phyloP scores from a whole-genome alignment of 202 grass and related monocot genomes.

The Digitaria exilis region DNA sequence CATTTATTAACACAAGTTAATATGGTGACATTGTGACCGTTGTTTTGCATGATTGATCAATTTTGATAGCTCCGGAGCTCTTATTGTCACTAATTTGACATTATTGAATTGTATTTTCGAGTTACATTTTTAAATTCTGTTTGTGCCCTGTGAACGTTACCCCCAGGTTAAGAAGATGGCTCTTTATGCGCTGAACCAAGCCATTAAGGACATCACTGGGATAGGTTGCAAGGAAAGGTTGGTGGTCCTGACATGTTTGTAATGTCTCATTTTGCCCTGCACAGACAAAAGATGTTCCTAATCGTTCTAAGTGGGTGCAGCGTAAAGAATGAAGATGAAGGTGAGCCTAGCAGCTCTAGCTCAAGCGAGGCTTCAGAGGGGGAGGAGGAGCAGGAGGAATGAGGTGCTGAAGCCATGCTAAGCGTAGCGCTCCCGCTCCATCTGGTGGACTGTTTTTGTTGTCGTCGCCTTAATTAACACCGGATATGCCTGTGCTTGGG shows the following conservation, averaged over 20 bases:
- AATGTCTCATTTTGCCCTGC: neutral
- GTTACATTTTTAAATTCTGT: neutral
- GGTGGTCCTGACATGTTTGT: neutral
- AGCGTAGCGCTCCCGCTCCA: too few species aligned
- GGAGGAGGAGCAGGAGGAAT: neutral
- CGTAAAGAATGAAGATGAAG: neutral
- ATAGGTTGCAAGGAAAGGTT: neutral
- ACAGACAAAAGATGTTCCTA: neutral
- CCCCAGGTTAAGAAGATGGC: constrained; percentile 81
- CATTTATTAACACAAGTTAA: neutral
- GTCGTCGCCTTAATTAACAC: too few species aligned
- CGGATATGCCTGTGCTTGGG: too few species aligned
- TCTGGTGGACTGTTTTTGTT: too few species aligned
- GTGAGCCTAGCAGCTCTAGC: neutral
- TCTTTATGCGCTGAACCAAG: constrained; percentile 55
- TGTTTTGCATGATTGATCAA: neutral
- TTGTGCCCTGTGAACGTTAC: neutral
- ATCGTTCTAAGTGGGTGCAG: neutral
- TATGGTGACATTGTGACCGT: neutral
- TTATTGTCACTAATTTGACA: neutral
- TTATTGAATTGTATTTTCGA: neutral
- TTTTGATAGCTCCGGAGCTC: neutral
- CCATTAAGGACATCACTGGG: constrained; percentile 39
- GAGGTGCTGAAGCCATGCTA: neutral
- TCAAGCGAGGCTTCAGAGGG: neutral